Conservation (phyloP, 2,329 filamentous ascomycete genomes). For the Pseudogymnoascus sp. region DNA sequence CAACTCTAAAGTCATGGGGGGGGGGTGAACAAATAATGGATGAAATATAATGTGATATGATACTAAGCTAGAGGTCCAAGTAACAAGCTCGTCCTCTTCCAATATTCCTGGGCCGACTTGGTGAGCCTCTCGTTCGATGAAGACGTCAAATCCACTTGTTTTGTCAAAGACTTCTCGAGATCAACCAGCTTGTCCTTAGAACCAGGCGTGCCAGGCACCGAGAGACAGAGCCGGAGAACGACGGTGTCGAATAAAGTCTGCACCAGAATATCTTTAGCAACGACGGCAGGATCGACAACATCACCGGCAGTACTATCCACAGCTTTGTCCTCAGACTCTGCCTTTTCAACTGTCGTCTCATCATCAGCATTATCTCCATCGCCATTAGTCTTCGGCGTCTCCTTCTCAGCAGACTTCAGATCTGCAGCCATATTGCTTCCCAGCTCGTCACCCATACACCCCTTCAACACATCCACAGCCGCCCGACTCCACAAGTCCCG, state of each 20-base stretch:
- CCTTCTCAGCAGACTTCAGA: slow-evolving; percentile 18
- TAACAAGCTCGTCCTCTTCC: slow-evolving; percentile 72
- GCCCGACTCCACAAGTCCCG: slow-evolving; percentile 74
- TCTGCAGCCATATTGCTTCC: slow-evolving; percentile 33
- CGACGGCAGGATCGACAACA: neutral
- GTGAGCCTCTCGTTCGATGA: slow-evolving; percentile 46
- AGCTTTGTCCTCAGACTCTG: neutral
- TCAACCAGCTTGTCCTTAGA: slow-evolving; percentile 39
- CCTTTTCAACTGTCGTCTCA: neutral
- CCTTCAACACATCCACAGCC: slow-evolving; percentile 59
- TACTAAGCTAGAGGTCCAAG: slow-evolving; percentile 63
- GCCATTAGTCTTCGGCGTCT: slow-evolving; percentile 16
- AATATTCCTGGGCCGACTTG: slow-evolving; percentile 68
- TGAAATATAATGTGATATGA: neutral
- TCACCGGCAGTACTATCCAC: neutral
- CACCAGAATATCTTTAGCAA: slow-evolving; percentile 40
- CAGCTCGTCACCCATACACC: slow-evolving; percentile 45
- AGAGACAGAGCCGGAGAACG: slow-evolving; percentile 44
- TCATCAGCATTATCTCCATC: slow-evolving; percentile 10
- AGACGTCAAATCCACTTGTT: slow-evolving; percentile 43
- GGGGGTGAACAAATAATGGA: neutral
- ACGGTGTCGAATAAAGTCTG: slow-evolving; percentile 58
- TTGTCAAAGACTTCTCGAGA: slow-evolving; percentile 35
- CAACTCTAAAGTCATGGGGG: neutral
- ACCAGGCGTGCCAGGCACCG: slow-evolving; percentile 21